Conservation (phyloP, 129 eudicot genomes). For the Chrysanthemum makinoi region DNA sequence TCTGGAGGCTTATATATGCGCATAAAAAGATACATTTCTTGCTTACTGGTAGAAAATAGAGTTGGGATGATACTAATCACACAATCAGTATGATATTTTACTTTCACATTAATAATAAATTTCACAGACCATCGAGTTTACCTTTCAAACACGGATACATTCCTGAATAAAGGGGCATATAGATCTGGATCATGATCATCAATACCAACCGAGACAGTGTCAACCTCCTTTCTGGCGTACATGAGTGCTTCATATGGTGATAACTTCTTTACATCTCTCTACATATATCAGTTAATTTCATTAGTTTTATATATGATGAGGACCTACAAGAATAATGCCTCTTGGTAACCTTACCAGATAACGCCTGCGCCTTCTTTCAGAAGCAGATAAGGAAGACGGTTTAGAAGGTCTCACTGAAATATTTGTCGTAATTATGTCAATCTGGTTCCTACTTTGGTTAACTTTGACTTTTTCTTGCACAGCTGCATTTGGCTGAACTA, state of each 20-base stretch:
- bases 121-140: slow-evolving; percentile 27
- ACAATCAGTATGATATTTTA: slow-evolving; percentile 10
- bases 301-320: slow-evolving; percentile 14
- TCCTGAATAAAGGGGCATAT: slow-evolving; percentile 75
- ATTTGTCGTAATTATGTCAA: slow-evolving; percentile 17
- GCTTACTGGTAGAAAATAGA: slow-evolving; percentile 9
- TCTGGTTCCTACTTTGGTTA: slow-evolving; percentile 29
- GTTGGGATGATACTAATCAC: not conserved
- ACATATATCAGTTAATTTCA: slow-evolving; percentile 18
- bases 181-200: slow-evolving; percentile 67
- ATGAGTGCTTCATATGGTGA: slow-evolving; percentile 71
- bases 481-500: slow-evolving; percentile 25
- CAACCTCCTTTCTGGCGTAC: slow-evolving; percentile 71
- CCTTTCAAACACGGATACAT: slow-evolving; percentile 78
- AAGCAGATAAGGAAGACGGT: slow-evolving; percentile 31
- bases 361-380: slow-evolving; percentile 32
- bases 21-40: slow-evolving; percentile 4
- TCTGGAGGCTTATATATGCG: not conserved
- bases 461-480: slow-evolving; percentile 35
- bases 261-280: slow-evolving; percentile 60
- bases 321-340: slow-evolving; percentile 1
- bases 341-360: slow-evolving; percentile 41
- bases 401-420: slow-evolving; percentile 27
- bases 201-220: slow-evolving; percentile 36
- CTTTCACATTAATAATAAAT: slow-evolving; percentile 6